phyloP scores from a whole-genome alignment of 441 rosid genomes.

The Adansonia madagascariensis region DNA sequence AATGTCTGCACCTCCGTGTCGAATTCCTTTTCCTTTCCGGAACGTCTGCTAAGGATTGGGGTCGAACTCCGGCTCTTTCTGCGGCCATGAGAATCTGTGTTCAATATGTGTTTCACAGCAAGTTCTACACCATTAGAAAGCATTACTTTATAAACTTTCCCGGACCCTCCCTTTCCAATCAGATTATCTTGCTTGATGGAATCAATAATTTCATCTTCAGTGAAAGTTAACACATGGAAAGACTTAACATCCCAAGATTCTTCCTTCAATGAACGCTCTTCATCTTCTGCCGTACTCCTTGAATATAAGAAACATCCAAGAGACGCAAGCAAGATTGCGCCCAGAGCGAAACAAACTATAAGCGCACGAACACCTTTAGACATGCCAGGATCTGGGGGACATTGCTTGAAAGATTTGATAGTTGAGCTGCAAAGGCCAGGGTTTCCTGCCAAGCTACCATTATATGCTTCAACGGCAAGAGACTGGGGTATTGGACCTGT shows the following conservation, averaged over 20 bases:
- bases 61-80: slow-evolving; percentile 49
- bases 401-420: slow-evolving; percentile 56
- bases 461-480: slow-evolving; percentile 70
- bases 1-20: slow-evolving; percentile 83
- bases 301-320: slow-evolving; percentile 55
- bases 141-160: slow-evolving; percentile 73
- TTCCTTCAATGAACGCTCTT: slow-evolving; percentile 54
- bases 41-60: slow-evolving; percentile 60
- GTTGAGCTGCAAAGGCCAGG: slow-evolving; percentile 74
- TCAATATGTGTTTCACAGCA: slow-evolving; percentile 86
- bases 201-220: slow-evolving; percentile 85
- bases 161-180: slow-evolving; percentile 93
- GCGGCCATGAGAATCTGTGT: slow-evolving; percentile 34
- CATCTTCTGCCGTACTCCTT: slow-evolving; percentile 57
- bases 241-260: slow-evolving; percentile 88
- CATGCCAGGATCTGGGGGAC: slow-evolving; percentile 49
- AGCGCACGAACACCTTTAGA: slow-evolving; percentile 51
- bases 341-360: slow-evolving; percentile 57
- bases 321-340: slow-evolving; percentile 53
- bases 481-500: slow-evolving; percentile 70
- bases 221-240: slow-evolving; percentile 68
- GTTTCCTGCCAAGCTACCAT: slow-evolving; percentile 78
- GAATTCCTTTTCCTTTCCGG: slow-evolving; percentile 57
- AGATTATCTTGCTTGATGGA: slow-evolving; percentile 84
- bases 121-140: slow-evolving; percentile 71